A percentile compares a stretch with the other conserved stretches of the same genome.
These are phyloP conservation scores for Chlorociboria aeruginascens DNA, from an alignment of 495 filamentous ascomycete species.

Conservation along the genomic window DNA sequence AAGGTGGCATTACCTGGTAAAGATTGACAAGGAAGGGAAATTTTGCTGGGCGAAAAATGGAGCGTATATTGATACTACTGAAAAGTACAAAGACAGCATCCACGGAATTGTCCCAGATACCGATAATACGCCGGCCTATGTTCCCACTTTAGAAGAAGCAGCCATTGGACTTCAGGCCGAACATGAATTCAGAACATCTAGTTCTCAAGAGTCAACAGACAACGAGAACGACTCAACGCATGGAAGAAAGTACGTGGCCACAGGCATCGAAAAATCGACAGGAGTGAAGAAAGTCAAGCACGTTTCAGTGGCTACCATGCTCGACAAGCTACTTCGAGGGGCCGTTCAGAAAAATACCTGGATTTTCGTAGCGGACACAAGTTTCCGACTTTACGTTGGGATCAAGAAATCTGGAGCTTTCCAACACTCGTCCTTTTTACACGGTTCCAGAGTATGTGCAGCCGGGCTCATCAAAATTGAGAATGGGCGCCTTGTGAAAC, in stretches of 20 bases:
- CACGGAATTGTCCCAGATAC: slow-evolving; percentile 60
- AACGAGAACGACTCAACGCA: slow-evolving; percentile 20
- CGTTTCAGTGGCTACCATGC: slow-evolving; percentile 53
- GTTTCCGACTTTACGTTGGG: slow-evolving; percentile 72
- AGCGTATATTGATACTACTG: slow-evolving; percentile 58
- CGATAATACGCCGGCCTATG: slow-evolving; percentile 42
- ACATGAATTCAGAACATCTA: neutral
- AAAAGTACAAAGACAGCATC: slow-evolving; percentile 66
- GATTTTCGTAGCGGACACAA: slow-evolving; percentile 86
- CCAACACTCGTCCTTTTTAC: slow-evolving; percentile 81
- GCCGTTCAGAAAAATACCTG: slow-evolving; percentile 68
- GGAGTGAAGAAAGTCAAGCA: slow-evolving; percentile 52
- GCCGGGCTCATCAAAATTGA: slow-evolving; percentile 80
- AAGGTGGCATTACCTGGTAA: slow-evolving; percentile 58
- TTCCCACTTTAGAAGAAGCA: slow-evolving; percentile 10
- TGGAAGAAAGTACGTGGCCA: slow-evolving; percentile 38
- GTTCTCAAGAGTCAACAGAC: slow-evolving; percentile 4
- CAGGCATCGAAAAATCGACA: slow-evolving; percentile 40
- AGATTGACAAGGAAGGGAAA: slow-evolving; percentile 51
- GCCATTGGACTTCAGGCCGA: slow-evolving; percentile 6
- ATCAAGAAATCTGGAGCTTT: slow-evolving; percentile 85
- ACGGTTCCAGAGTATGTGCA: slow-evolving; percentile 67
- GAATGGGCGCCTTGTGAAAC: slow-evolving; percentile 52
- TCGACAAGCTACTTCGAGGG: slow-evolving; percentile 60
- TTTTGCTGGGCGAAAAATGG: slow-evolving; percentile 76